Percentiles rank a stretch among this genome's conserved stretches.
Conservation (phyloP, 495 filamentous ascomycete genomes). For the Thermochaetoides thermophila region DNA sequence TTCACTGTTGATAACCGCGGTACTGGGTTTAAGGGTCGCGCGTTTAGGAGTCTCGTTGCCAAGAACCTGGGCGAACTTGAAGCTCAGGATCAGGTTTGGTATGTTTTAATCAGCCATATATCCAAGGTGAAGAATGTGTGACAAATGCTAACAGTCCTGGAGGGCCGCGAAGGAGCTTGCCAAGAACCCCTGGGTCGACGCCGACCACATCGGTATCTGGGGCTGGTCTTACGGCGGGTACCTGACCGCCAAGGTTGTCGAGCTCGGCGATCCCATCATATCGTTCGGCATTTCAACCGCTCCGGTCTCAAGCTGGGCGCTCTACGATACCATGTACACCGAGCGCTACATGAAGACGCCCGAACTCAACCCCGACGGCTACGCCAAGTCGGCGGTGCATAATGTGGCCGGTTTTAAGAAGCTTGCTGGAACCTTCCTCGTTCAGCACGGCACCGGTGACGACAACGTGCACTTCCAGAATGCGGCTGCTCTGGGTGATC, state of each 20-base stretch:
- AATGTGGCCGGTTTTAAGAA: slow-evolving; percentile 35
- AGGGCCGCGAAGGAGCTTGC: slow-evolving; percentile 33
- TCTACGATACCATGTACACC: slow-evolving; percentile 50
- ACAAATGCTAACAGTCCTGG: too few species aligned
- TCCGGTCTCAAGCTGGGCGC: slow-evolving; percentile 43
- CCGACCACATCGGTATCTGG: slow-evolving; percentile 37
- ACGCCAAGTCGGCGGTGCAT: slow-evolving; percentile 30
- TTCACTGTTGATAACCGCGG: slow-evolving; percentile 42
- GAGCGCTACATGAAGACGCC: slow-evolving; percentile 50
- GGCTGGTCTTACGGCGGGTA: slow-evolving; percentile 49
- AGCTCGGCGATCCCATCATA: slow-evolving; percentile 35
- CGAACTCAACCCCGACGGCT: slow-evolving; percentile 31
- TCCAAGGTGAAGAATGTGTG: too few species aligned
- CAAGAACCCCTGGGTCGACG: slow-evolving; percentile 32
- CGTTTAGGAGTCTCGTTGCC: slow-evolving; percentile 32
- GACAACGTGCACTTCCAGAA: slow-evolving; percentile 51
- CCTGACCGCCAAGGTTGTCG: slow-evolving; percentile 39
- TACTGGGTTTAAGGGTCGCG: slow-evolving; percentile 38
- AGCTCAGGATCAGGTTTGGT: slow-evolving; percentile 41
- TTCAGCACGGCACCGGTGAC: slow-evolving; percentile 43
- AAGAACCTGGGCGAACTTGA: slow-evolving; percentile 38
- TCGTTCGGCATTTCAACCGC: slow-evolving; percentile 38
- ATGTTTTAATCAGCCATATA: too few species aligned
- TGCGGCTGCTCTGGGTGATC: slow-evolving; percentile 34
- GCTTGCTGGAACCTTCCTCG: slow-evolving; percentile 33